Evolutionary conservation across 495 filamentous ascomycete genomes (phyloP).

Genomic region (Neurospora discreta): DNA sequence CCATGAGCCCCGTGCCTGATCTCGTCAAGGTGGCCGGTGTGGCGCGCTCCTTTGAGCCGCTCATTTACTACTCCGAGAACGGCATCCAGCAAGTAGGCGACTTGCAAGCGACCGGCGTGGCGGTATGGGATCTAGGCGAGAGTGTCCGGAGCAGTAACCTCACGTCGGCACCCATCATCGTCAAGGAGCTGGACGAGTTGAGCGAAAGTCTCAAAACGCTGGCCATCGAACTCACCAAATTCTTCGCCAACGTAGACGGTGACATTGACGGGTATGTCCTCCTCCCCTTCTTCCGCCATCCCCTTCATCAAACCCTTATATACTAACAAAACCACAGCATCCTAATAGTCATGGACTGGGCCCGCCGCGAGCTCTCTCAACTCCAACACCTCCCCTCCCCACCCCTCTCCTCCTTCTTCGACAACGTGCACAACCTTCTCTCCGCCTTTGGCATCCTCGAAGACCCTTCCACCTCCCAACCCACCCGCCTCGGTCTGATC

Average conservation of each 20-base stretch:
- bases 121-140: conserved; percentile 86
- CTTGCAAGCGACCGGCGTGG: conserved; percentile 77
- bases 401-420: conserved; percentile 53
- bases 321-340: conserved; percentile 39
- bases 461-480: conserved; percentile 41
- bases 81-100: conserved; percentile 74
- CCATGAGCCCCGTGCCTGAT: conserved; percentile 64
- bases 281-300: not conserved
- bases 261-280: conserved; percentile 62
- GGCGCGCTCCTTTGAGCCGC: conserved; percentile 78
- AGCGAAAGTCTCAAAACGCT: conserved; percentile 73
- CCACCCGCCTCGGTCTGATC: conserved; percentile 54
- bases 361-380: conserved; percentile 61
- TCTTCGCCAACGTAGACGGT: conserved; percentile 84
- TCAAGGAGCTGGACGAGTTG: conserved; percentile 69
- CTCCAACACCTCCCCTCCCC: conserved; percentile 38
- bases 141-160: conserved; percentile 80
- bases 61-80: conserved; percentile 87
- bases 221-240: conserved; percentile 69
- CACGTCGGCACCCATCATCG: conserved; percentile 76
- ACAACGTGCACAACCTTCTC: conserved; percentile 70
- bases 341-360: conserved; percentile 91
- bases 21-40: conserved; percentile 81
- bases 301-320: no score
- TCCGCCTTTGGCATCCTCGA: conserved; percentile 60